Percentiles rank a stretch among this genome's conserved stretches.
phyloP scores from a whole-genome alignment of 257 asterid genomes.

The Capsicum rhomboideum region DNA sequence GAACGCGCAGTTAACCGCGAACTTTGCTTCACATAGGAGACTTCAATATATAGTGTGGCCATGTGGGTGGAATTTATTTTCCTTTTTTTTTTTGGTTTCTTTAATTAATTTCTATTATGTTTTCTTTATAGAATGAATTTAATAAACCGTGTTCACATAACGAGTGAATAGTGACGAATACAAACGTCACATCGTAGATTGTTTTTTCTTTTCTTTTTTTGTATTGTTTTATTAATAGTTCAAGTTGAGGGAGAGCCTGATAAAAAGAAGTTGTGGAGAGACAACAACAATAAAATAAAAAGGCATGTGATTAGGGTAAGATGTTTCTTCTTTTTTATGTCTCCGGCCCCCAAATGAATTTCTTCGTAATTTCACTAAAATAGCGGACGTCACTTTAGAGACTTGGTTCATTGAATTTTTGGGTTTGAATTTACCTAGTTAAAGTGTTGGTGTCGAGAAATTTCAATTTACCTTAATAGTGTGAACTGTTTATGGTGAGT shows the following conservation, averaged over 20 bases:
- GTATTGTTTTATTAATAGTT: too few relatives aligned
- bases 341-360: background rate
- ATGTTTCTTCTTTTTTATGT: background rate
- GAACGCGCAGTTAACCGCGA: background rate
- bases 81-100: background rate
- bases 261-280: background rate
- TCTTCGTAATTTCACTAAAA: slow-evolving; percentile 10
- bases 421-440: background rate
- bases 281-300: background rate
- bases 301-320: slow-evolving; percentile 20
- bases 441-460: background rate
- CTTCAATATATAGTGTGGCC: slow-evolving; percentile 23
- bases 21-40: background rate
- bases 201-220: too few relatives aligned
- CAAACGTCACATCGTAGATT: background rate
- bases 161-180: slow-evolving; percentile 8
- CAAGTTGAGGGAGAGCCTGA: too few relatives aligned
- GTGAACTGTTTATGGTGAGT: background rate
- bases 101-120: background rate
- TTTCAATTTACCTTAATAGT: background rate
- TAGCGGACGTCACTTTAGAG: background rate
- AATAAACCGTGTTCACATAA: slow-evolving; percentile 4
- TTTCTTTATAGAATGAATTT: background rate
- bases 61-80: background rate
- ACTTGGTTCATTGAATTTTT: background rate